Evolutionary conservation across 1,284 basidiomycete species (phyloP).

Genomic region (Irpex sp.): DNA sequence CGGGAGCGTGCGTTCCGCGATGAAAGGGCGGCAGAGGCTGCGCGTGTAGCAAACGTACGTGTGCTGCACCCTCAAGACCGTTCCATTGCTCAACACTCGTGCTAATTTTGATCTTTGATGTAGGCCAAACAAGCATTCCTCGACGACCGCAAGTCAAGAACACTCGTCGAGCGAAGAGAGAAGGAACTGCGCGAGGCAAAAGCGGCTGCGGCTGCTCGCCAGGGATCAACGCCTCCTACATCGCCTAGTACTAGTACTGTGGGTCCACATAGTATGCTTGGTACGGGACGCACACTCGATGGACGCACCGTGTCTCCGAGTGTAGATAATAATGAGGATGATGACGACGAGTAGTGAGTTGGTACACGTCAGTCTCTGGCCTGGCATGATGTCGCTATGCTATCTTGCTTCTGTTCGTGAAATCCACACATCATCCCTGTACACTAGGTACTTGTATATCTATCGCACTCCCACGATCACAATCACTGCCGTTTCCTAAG

Average conservation of each 20-base stretch:
- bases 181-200: slow-evolving; percentile 44
- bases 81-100: no score
- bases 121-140: slow-evolving; percentile 74
- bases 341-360: slow-evolving; percentile 9
- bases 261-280: slow-evolving; percentile 24
- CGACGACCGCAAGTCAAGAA: slow-evolving; percentile 65
- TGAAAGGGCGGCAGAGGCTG: slow-evolving; percentile 53
- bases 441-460: no score
- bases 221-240: slow-evolving; percentile 11
- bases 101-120: no score
- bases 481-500: no score
- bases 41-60: slow-evolving; percentile 49
- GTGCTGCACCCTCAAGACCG: no score
- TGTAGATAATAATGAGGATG: slow-evolving; percentile 11
- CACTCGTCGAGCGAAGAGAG: slow-evolving; percentile 54
- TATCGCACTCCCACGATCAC: no score
- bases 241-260: slow-evolving; percentile 12
- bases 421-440: no score
- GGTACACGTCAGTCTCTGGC: no score
- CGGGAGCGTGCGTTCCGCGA: slow-evolving; percentile 41
- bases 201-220: slow-evolving; percentile 23
- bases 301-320: slow-evolving; percentile 1
- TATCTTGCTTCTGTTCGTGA: no score
- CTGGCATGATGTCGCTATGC: no score
- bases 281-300: slow-evolving; percentile 19